phyloP scores from a whole-genome alignment of 2,329 filamentous ascomycete genomes.

The Dothiorella sarmentorum region DNA sequence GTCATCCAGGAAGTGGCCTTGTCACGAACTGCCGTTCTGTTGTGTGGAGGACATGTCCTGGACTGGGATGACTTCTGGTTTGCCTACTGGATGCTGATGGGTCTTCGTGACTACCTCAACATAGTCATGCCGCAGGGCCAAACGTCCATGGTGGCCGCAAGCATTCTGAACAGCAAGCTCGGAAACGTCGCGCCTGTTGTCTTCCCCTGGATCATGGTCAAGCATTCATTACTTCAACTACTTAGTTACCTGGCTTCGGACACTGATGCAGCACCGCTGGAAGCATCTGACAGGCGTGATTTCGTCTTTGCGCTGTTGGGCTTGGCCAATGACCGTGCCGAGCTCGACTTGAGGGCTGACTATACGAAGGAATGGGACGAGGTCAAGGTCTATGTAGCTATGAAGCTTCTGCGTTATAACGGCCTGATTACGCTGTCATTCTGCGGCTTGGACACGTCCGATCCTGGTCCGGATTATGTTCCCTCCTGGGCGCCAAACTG shows the following conservation, averaged over 20 bases:
- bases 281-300: background rate
- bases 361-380: background rate
- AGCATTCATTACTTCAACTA: background rate
- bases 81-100: background rate
- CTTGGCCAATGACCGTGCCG: background rate
- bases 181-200: background rate
- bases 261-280: background rate
- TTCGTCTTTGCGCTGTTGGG: background rate
- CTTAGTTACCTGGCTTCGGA: background rate
- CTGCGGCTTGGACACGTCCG: background rate
- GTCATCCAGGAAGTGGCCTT: conserved; percentile 21
- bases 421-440: background rate
- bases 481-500: conserved; percentile 5
- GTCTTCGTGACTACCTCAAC: background rate
- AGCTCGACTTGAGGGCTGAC: background rate
- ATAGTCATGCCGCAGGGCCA: background rate
- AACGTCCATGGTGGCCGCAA: background rate
- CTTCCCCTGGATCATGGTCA: background rate
- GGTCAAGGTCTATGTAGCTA: background rate
- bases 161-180: background rate
- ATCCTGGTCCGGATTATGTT: background rate
- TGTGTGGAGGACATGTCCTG: background rate
- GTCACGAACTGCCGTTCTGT: background rate
- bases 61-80: background rate
- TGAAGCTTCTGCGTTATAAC: background rate